A percentile compares a stretch with the other conserved stretches of the same genome.
These are phyloP conservation scores for Penicillium sp. DNA, from an alignment of 2,329 filamentous ascomycete genomes.

Conservation along the genomic window DNA sequence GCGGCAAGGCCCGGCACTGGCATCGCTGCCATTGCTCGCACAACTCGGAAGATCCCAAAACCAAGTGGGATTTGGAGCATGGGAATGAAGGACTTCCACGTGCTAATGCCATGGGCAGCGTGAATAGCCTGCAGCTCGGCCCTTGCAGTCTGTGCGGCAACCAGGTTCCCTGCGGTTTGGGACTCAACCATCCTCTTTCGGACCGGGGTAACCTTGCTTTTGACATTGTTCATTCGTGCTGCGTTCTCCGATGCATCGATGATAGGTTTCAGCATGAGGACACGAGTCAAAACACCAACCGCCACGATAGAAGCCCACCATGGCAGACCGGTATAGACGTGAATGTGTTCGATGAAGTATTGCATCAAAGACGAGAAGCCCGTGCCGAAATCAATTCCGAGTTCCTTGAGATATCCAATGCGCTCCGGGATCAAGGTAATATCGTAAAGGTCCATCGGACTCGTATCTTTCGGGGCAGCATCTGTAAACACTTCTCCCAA, in stretches of 20 bases:
- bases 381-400: conserved; percentile 85
- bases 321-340: conserved; percentile 69
- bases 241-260: conserved; percentile 58
- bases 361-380: conserved; percentile 72
- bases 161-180: conserved; percentile 45
- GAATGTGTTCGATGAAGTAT: conserved; percentile 74
- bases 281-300: conserved; percentile 63
- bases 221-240: conserved; percentile 60
- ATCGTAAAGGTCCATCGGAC: conserved; percentile 31
- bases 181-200: conserved; percentile 52
- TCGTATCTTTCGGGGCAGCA: conserved; percentile 13
- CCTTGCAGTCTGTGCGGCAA: conserved; percentile 46
- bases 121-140: conserved; percentile 52
- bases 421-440: conserved; percentile 63
- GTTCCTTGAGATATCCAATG: conserved; percentile 74
- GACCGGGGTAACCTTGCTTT: conserved; percentile 56
- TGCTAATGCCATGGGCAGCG: conserved; percentile 53
- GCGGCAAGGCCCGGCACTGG: conserved; percentile 75
- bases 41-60: conserved; percentile 73
- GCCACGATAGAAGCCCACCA: conserved; percentile 76
- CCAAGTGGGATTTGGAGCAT: conserved; percentile 67
- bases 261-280: conserved; percentile 62
- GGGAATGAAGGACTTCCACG: conserved; percentile 52
- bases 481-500: conserved; percentile 16
- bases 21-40: conserved; percentile 68